Conservation (phyloP, 371 early-diverging fungal species). For the Mortierella sp. region DNA sequence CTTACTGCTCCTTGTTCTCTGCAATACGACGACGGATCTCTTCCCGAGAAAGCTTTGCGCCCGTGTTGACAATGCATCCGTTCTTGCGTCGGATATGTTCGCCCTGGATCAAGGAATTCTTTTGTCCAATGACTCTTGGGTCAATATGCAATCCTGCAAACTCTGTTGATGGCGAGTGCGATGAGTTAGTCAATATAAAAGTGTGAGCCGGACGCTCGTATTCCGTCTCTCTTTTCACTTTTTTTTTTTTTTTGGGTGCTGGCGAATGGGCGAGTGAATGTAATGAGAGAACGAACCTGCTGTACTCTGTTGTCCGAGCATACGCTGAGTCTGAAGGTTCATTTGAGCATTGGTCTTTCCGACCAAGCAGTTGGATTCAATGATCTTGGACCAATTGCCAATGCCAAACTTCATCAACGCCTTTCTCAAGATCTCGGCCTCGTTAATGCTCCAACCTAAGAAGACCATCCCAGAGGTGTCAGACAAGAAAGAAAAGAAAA, state of each 20-base stretch:
- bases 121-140: slow-evolving; percentile 81
- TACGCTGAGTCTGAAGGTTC: slow-evolving; percentile 92
- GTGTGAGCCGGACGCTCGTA: neutral
- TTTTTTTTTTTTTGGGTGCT: too few species aligned
- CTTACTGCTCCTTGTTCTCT: slow-evolving; percentile 78
- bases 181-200: neutral
- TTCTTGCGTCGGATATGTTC: slow-evolving; percentile 88
- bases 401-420: slow-evolving; percentile 91
- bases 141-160: slow-evolving; percentile 93
- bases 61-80: slow-evolving; percentile 90
- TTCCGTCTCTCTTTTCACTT: too few species aligned
- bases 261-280: neutral
- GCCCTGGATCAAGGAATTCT: slow-evolving; percentile 84
- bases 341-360: slow-evolving; percentile 95
- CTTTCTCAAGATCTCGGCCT: slow-evolving; percentile 83
- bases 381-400: slow-evolving; percentile 95
- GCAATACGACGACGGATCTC: slow-evolving; percentile 73
- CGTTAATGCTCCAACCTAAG: slow-evolving; percentile 86
- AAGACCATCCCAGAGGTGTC: too few species aligned
- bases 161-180: slow-evolving; percentile 64
- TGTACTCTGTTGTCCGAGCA: slow-evolving; percentile 94
- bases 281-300: slow-evolving; percentile 62
- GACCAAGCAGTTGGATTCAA: slow-evolving; percentile 85
- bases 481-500: neutral
- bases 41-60: slow-evolving; percentile 81